These are phyloP conservation scores for Penicillium fimorum DNA, from an alignment of 495 filamentous ascomycete species.

Conservation along the genomic window DNA sequence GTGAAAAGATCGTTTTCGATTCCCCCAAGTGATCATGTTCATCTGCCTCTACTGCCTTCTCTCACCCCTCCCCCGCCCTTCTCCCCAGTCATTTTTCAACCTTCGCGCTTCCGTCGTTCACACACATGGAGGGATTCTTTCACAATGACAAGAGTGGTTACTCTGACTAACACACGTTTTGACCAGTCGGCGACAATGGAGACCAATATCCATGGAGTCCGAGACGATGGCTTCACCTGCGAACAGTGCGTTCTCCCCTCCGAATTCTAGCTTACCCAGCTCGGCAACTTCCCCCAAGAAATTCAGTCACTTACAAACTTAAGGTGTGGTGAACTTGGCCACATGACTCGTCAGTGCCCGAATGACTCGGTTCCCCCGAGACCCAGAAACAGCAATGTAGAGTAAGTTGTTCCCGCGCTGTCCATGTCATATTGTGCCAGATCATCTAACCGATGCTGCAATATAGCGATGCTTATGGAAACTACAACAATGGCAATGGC, in stretches of 20 bases:
- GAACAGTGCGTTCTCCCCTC: slow-evolving; percentile 37
- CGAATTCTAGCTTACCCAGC: neutral
- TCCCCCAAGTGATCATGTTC: neutral
- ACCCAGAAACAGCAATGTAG: neutral
- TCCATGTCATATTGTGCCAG: slow-evolving; percentile 12
- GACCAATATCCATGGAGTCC: neutral
- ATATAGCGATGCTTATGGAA: neutral
- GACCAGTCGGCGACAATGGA: neutral
- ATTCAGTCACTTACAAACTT: slow-evolving; percentile 8
- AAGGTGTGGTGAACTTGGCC: slow-evolving; percentile 54
- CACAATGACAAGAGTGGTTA: neutral
- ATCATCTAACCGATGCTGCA: neutral
- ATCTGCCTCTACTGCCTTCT: neutral
- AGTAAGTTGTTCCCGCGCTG: slow-evolving; percentile 31
- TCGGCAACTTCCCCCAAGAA: neutral
- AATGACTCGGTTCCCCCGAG: slow-evolving; percentile 23
- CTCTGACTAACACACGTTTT: neutral
- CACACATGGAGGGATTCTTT: neutral
- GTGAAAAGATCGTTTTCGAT: neutral
- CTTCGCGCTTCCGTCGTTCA: neutral
- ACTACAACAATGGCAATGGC: neutral
- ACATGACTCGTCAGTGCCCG: slow-evolving; percentile 60
- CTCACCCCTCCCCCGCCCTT: neutral
- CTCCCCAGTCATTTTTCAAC: neutral
- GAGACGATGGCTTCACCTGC: slow-evolving; percentile 15